phyloP scores from a whole-genome alignment of 495 filamentous ascomycete genomes.

The Copromyces sp. region DNA sequence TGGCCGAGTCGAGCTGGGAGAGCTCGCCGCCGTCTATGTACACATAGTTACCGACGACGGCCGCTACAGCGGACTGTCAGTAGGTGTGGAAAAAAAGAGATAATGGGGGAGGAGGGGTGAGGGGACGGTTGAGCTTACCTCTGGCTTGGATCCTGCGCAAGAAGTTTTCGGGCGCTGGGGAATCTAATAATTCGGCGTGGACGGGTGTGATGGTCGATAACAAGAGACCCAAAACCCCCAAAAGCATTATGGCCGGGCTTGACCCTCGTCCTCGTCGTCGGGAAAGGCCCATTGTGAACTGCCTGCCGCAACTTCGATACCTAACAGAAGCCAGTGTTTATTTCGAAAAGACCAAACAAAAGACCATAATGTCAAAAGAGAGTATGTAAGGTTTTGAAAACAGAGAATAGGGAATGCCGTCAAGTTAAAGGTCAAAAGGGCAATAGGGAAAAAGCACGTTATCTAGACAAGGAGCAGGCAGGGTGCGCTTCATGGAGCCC shows the following conservation, averaged over 20 bases:
- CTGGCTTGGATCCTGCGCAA: background rate
- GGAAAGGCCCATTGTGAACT: no score
- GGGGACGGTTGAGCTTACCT: background rate
- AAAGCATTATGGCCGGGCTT: no score
- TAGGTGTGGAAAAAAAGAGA: background rate
- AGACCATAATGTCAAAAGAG: no score
- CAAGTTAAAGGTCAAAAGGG: no score
- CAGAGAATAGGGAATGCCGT: no score
- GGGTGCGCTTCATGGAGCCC: background rate
- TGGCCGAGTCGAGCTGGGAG: background rate
- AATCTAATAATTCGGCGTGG: background rate
- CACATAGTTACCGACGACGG: background rate
- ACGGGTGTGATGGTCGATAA: background rate
- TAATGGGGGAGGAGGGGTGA: no score
- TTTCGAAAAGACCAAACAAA: no score
- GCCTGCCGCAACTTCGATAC: no score
- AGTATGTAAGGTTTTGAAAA: no score
- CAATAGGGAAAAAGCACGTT: no score
- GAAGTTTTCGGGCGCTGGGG: background rate
- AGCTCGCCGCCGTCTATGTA: constrained; percentile 4
- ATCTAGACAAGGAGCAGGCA: background rate
- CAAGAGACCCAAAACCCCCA: background rate
- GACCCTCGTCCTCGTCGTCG: no score
- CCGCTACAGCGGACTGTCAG: background rate
- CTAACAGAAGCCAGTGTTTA: no score